Conservation (phyloP, 768 basidiomycete genomes). For the Saitozyma podzolica region DNA sequence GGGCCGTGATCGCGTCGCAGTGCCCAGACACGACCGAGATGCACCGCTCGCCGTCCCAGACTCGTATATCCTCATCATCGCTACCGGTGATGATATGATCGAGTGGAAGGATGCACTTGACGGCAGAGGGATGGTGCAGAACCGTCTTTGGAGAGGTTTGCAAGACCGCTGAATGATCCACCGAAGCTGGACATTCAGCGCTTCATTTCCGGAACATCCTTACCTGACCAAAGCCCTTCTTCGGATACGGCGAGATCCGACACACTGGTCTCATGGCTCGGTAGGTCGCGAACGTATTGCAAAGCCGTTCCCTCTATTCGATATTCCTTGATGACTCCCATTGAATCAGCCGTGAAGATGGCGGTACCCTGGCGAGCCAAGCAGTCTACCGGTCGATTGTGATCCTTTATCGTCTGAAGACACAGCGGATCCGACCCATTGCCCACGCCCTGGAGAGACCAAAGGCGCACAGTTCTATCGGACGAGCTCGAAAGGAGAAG, state of each 20-base stretch:
- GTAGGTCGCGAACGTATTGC: conserved; percentile 56
- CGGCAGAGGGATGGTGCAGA: conserved; percentile 62
- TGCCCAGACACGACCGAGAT: conserved; percentile 67
- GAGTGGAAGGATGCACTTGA: conserved; percentile 65
- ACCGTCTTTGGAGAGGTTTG: conserved; percentile 18
- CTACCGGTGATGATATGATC: conserved; percentile 77
- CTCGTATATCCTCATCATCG: conserved; percentile 72
- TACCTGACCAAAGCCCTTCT: conserved; percentile 90
- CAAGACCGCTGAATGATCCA: conserved; percentile 79
- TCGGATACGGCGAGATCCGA: conserved; percentile 68
- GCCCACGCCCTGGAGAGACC: conserved; percentile 59
- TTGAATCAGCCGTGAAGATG: conserved; percentile 84
- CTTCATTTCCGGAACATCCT: conserved; percentile 19
- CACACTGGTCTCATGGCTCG: conserved; percentile 78
- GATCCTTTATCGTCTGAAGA: conserved; percentile 72
- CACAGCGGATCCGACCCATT: conserved; percentile 43
- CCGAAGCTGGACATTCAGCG: conserved; percentile 64
- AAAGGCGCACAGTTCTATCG: conserved; percentile 82
- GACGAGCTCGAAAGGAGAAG: conserved; percentile 84
- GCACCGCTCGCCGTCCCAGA: conserved; percentile 68
- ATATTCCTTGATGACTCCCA: conserved; percentile 88
- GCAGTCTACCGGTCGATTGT: conserved; percentile 84
- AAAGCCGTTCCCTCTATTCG: conserved; percentile 57
- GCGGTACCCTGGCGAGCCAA: conserved; percentile 58
- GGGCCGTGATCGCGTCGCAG: conserved; percentile 79